A percentile compares a stretch with the other conserved stretches of the same genome.
phyloP scores from a whole-genome alignment of 1,284 basidiomycete genomes.

The Gomphus sp. region DNA sequence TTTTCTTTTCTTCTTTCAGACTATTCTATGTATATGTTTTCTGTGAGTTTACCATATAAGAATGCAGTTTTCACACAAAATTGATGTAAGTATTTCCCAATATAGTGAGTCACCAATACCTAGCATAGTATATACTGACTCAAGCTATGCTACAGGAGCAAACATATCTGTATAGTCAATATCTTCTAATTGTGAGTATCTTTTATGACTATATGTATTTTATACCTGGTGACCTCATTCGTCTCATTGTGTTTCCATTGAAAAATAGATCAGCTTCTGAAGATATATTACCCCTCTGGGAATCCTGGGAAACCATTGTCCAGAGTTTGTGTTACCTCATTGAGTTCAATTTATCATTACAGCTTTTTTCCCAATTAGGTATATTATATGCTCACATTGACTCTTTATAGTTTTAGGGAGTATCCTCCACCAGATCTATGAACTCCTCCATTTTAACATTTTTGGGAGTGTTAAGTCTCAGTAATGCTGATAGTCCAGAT shows the following conservation, averaged over 20 bases:
- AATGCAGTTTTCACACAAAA: background rate
- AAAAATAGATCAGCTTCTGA: background rate
- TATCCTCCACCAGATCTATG: too few relatives aligned
- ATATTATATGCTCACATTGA: too few relatives aligned
- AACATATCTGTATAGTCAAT: background rate
- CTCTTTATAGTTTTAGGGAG: too few relatives aligned
- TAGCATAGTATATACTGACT: background rate
- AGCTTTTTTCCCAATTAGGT: background rate
- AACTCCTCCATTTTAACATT: too few relatives aligned
- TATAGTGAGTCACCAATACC: background rate
- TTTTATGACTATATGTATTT: background rate
- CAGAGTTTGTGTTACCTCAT: background rate
- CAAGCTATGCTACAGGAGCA: too few relatives aligned
- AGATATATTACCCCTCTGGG: background rate
- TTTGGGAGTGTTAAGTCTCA: too few relatives aligned
- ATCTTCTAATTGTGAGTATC: background rate
- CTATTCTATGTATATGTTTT: background rate
- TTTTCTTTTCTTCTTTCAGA: background rate
- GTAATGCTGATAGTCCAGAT: too few relatives aligned
- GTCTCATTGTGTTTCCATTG: background rate
- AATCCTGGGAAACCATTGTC: background rate
- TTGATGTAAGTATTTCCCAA: background rate
- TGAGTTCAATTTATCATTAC: background rate
- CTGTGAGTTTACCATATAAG: background rate
- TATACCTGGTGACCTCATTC: background rate